Conservation (phyloP, 768 basidiomycete species). For the Russula virescens region DNA sequence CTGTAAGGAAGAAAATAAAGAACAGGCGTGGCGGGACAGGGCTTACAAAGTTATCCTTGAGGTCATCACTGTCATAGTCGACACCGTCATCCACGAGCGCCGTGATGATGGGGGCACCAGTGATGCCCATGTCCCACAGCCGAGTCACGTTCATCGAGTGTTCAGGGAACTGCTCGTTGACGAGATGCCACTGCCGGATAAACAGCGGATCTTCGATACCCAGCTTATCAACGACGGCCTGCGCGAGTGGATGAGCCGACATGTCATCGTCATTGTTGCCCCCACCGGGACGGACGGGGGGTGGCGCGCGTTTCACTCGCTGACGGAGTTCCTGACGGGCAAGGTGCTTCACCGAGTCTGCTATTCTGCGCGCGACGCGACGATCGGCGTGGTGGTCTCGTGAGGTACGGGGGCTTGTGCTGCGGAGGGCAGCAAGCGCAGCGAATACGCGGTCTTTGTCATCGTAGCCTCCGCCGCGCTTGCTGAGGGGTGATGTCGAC, state of each 20-base stretch:
- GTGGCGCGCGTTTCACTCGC: constrained; percentile 70
- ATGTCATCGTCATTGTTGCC: neutral
- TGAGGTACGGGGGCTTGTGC: constrained; percentile 33
- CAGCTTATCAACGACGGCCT: constrained; percentile 50
- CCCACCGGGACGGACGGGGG: constrained; percentile 38
- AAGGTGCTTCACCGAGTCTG: constrained; percentile 54
- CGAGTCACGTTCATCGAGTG: constrained; percentile 90
- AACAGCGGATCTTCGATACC: constrained; percentile 80
- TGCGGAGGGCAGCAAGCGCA: constrained; percentile 42
- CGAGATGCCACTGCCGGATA: constrained; percentile 85
- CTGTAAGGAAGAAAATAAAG: too few relatives aligned
- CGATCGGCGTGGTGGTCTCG: constrained; percentile 31
- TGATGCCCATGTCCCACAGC: constrained; percentile 88
- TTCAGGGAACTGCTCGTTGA: constrained; percentile 78
- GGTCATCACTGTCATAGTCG: constrained; percentile 83
- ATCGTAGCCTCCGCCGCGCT: constrained; percentile 31
- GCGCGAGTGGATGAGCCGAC: constrained; percentile 35
- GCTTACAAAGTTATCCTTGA: constrained; percentile 89
- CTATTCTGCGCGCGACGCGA: constrained; percentile 39
- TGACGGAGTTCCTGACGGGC: constrained; percentile 59
- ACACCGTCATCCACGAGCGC: constrained; percentile 94
- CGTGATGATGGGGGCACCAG: constrained; percentile 78
- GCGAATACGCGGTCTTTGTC: constrained; percentile 45
- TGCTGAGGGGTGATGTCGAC: constrained; percentile 25
- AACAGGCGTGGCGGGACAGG: neutral